A percentile compares a stretch with the other conserved stretches of the same genome.
Conservation (phyloP, 768 basidiomycete species). For the Suillus paluster region DNA sequence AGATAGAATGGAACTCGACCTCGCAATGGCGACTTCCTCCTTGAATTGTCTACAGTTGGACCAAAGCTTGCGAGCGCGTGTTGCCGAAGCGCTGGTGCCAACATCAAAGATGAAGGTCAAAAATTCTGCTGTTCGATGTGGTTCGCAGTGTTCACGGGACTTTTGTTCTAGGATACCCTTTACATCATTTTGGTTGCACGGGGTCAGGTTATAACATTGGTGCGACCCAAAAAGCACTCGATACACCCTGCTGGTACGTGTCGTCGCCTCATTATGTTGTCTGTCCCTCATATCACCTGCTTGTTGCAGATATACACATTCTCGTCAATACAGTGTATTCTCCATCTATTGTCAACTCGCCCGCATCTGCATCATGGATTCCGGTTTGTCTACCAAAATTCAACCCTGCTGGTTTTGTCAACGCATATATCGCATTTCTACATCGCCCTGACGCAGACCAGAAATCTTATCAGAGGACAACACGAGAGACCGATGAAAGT, state of each 20-base stretch:
- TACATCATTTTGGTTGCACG: constrained; percentile 88
- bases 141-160: constrained; percentile 1
- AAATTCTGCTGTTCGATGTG: neutral
- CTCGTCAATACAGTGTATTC: constrained; percentile 89
- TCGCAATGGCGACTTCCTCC: constrained; percentile 82
- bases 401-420: constrained; percentile 86
- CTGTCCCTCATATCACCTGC: neutral
- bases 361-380: constrained; percentile 88
- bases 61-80: constrained; percentile 64
- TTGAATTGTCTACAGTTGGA: constrained; percentile 83
- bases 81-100: constrained; percentile 84
- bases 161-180: constrained; percentile 70
- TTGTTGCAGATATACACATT: constrained; percentile 75
- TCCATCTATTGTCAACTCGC: constrained; percentile 76
- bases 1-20: constrained; percentile 70
- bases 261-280: constrained; percentile 5
- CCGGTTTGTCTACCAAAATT: constrained; percentile 96
- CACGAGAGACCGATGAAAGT: constrained; percentile 12
- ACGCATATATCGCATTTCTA: constrained; percentile 84
- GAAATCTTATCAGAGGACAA: neutral
- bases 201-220: constrained; percentile 81
- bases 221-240: constrained; percentile 90
- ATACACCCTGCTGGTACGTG: constrained; percentile 87
- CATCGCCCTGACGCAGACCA: constrained; percentile 40
- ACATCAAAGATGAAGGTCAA: constrained; percentile 77